Evolutionary conservation across 306 rosid species (phyloP), one percentile per base, ranked within the genome.

Genomic region (Calophaca sinica): DNA sequence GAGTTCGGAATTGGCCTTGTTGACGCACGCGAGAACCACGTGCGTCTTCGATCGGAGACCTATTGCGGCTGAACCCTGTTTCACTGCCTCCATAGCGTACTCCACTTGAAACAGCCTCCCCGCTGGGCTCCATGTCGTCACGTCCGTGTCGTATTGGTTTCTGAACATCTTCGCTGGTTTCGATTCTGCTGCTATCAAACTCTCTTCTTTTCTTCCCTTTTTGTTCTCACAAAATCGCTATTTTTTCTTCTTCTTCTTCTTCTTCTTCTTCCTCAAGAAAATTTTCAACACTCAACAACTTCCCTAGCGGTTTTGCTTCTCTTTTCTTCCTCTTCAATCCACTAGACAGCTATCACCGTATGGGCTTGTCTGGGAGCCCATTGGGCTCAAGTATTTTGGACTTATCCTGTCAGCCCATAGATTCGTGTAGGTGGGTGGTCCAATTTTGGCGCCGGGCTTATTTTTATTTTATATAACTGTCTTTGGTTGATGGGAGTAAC

Each of bases 1-100:
- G 3, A 94, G 93, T 81, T 94, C 96, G 8, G 97, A 90, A 64
- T 94, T 92, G 4, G 96, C 79, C 86, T 94, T 94, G 89, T 94
- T 94, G 5, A 94, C 96, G 45, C 97, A 90, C 0, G 99, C 97
- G 38, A 94, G 69, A 7, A 94, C 97, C 31, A 92, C 97, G 68
- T 94, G 99, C 13, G 91, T 82, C 70, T 90, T 92, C 15, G 99
- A 94, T 92, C 97, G 93, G 87, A 94, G 93, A 0, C 97, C 99
- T 3, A 94, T 94, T 26, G 99, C 99, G 20, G 97, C 97, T 26
- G 99, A 94, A 13, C 97, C 97, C 50, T 94, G 99, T 71, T 94
- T 94, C 72, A 94, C 97, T 0, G 97, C 97, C 86, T 94, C 97
- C 99, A 94, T 94, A 14, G 99, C 96, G 85, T 94, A 94, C 65